Evolutionary conservation across 805 yeast species (phyloP).

Genomic region (Monosporozyma yasuniensis): DNA sequence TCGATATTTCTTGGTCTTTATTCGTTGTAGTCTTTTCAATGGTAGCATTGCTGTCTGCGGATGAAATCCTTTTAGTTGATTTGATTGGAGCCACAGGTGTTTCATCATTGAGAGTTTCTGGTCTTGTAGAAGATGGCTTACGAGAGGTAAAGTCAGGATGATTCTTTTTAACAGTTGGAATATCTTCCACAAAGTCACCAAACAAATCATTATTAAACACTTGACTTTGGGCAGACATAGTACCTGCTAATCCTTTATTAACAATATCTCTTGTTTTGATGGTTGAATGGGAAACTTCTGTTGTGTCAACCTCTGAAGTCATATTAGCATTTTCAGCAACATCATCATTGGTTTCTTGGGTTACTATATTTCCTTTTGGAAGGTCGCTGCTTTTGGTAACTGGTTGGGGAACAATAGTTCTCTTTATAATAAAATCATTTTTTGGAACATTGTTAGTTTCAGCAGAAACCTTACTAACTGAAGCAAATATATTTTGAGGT

Average conservation of each 20-base stretch:
- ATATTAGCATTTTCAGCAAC: neutral
- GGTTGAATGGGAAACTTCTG: slow-evolving; percentile 1
- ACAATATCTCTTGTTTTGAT: slow-evolving; percentile 5
- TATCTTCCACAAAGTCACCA: slow-evolving; percentile 17
- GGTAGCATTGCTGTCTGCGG: neutral
- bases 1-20: neutral
- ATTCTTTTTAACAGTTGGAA: neutral
- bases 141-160: no score
- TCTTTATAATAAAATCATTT: neutral
- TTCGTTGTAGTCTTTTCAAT: neutral
- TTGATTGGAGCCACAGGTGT: neutral
- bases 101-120: neutral
- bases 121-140: no score
- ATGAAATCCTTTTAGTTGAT: no score
- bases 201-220: slow-evolving; percentile 26
- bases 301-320: neutral
- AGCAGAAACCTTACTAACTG: neutral
- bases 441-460: neutral
- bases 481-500: neutral
- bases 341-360: neutral
- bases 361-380: neutral
- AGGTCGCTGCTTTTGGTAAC: neutral
- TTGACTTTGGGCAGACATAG: slow-evolving; percentile 12
- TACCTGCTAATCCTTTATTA: slow-evolving; percentile 2
- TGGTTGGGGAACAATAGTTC: neutral